Conservation (phyloP, 2,329 filamentous ascomycete genomes). For the Aspergillus brasiliensis region DNA sequence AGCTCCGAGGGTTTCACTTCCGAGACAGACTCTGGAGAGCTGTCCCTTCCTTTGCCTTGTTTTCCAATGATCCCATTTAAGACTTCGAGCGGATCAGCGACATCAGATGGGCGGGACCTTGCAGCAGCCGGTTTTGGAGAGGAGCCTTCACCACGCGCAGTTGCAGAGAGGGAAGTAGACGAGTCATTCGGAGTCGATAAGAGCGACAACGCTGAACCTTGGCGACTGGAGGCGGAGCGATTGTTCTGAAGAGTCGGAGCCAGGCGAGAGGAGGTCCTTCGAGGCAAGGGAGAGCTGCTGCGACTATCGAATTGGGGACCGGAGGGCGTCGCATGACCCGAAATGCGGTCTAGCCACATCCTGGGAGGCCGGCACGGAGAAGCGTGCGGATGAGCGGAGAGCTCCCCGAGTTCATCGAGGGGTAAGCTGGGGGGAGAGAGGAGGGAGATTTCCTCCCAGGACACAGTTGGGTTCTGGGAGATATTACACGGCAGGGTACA, state of each 20-base stretch:
- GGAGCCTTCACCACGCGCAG: conserved; percentile 68
- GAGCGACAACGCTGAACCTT: conserved; percentile 78
- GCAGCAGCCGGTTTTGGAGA: conserved; percentile 62
- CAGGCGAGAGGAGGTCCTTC: conserved; percentile 67
- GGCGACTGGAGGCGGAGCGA: conserved; percentile 67
- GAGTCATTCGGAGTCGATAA: conserved; percentile 72
- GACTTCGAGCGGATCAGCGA: conserved; percentile 70
- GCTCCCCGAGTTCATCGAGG: conserved; percentile 16
- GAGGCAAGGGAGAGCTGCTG: conserved; percentile 70
- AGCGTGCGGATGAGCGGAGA: conserved; percentile 16
- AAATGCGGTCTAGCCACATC: conserved; percentile 92
- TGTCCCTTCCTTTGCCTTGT: conserved; percentile 23
- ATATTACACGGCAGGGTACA: background rate
- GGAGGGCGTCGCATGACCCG: conserved; percentile 67
- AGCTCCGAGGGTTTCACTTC: conserved; percentile 48
- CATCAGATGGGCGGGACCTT: conserved; percentile 54
- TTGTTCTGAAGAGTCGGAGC: conserved; percentile 69
- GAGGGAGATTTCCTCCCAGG: background rate
- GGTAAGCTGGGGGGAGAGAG: background rate
- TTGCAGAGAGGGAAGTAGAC: conserved; percentile 70
- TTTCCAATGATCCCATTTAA: conserved; percentile 63
- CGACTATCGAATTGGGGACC: conserved; percentile 64
- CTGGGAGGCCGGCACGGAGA: conserved; percentile 20
- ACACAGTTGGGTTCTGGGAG: background rate
- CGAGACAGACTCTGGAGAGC: conserved; percentile 1